Evolutionary conservation across 805 yeast species (phyloP), one percentile per base, ranked within the genome.

Genomic region (Ogataea glucozyma): DNA sequence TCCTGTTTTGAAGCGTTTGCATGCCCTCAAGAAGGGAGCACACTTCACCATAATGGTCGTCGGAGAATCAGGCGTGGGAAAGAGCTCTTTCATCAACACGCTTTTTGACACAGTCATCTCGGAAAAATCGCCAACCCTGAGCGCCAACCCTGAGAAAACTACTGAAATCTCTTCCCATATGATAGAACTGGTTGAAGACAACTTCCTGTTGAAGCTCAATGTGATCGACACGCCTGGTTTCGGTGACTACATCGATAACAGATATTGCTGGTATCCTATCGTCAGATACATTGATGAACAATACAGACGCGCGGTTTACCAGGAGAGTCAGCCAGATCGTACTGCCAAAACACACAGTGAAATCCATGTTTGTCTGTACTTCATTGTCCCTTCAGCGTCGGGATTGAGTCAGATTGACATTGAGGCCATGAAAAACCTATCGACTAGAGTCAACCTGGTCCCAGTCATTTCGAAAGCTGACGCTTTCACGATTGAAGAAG

Each of bases 41-140:
- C 71, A 81, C 19, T 85, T 87, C 65, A 88, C 95, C 34, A 57
- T 90, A 43, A 79, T 89, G 85, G 79, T 88, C 26, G 89, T 85
- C 36, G 97, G 97, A 22, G 89, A 85, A 63, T 72, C 85, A 38
- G 97, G 97, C 3, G 72, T 86, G 40, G 96, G 95, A 34, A 88
- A 87, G 60, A 78, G 88, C 4, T 79, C 91, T 1, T 87, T 89
- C 49, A 69, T 88, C 53, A 87, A 90, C 70, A 82, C 95, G 7
- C 71, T 90, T 49, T 85, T 88, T 61, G 82, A 83, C 33, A 66
- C 82, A 2, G 31, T 58, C 39, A 68, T 63, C 39, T 62, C 61
- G 52, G 70, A 53, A 48, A 47, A 24, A 19, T 20, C 37, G 53
- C 59, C 44, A 14, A 31, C n/a, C n/a, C 14, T 44, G 41, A 40